Percentiles rank a stretch among this genome's conserved stretches.
Conservation (phyloP, 139 green algal genomes). For the Edaphochlamys debaryana region DNA sequence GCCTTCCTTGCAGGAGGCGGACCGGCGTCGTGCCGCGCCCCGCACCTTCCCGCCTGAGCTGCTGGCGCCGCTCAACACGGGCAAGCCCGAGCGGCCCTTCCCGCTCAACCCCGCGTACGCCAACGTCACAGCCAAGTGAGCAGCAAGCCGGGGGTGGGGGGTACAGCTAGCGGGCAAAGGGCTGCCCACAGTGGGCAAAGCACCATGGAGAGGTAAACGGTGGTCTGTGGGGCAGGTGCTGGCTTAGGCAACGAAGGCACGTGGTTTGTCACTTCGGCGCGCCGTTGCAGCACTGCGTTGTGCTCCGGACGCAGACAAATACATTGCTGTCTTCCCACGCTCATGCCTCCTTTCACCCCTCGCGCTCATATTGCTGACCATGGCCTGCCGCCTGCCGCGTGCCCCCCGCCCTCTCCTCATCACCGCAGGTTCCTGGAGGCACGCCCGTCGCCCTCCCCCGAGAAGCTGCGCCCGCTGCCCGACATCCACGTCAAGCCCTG, state of each 20-base stretch:
- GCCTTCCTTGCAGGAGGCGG: slow-evolving; percentile 13
- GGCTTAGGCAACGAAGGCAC: too few species aligned
- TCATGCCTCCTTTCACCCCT: neutral
- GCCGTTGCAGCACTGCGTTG: neutral
- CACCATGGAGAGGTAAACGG: neutral
- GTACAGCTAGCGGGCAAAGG: neutral
- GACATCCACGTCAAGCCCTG: slow-evolving; percentile 33
- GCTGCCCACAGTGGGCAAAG: neutral
- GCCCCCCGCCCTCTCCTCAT: too few species aligned
- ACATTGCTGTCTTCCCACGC: too few species aligned
- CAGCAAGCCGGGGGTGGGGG: neutral
- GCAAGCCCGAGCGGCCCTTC: too few species aligned
- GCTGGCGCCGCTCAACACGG: slow-evolving; percentile 2
- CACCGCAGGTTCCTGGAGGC: slow-evolving; percentile 24
- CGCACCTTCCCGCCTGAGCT: slow-evolving; percentile 10
- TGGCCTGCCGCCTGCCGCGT: too few species aligned
- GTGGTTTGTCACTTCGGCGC: neutral
- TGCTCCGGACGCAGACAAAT: too few species aligned
- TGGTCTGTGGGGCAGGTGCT: neutral
- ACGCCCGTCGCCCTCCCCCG: neutral
- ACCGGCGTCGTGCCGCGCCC: neutral
- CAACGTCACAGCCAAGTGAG: slow-evolving; percentile 8
- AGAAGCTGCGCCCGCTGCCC: slow-evolving; percentile 13
- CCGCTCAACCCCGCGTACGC: slow-evolving; percentile 20
- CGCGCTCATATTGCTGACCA: too few species aligned